These are phyloP conservation scores for Naematelia encephala DNA, from an alignment of 768 basidiomycete genomes.

Conservation along the genomic window DNA sequence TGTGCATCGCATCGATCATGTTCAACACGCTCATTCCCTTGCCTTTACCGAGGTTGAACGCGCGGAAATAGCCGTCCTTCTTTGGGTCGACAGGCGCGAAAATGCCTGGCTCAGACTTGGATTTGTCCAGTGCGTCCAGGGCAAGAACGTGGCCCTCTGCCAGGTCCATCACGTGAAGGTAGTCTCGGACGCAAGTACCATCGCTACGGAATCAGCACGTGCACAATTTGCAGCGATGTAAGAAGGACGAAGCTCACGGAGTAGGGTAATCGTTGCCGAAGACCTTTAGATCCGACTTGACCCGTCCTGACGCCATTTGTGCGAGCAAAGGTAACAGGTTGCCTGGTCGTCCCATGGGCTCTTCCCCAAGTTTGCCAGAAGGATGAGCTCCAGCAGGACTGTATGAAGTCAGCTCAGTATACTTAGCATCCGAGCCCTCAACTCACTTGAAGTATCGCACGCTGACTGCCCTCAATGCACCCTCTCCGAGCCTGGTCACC, in stretches of 20 bases:
- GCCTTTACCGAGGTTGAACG: slow-evolving; percentile 95
- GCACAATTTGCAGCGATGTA: slow-evolving; percentile 64
- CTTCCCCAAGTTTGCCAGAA: slow-evolving; percentile 90
- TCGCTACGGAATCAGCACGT: slow-evolving; percentile 60
- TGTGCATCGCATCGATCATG: slow-evolving; percentile 91
- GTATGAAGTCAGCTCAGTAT: background rate
- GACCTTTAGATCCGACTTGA: slow-evolving; percentile 66
- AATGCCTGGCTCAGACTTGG: slow-evolving; percentile 56
- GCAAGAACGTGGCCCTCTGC: slow-evolving; percentile 91
- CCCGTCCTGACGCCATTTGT: slow-evolving; percentile 88
- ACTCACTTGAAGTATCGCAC: slow-evolving; percentile 88
- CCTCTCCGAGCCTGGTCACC: slow-evolving; percentile 12
- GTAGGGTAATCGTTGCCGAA: slow-evolving; percentile 99
- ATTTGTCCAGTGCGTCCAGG: slow-evolving; percentile 67
- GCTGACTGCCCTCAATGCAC: slow-evolving; percentile 60
- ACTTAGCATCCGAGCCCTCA: background rate
- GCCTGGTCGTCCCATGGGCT: slow-evolving; percentile 90
- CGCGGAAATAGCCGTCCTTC: slow-evolving; percentile 65
- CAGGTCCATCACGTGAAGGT: slow-evolving; percentile 73
- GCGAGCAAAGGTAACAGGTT: slow-evolving; percentile 90
- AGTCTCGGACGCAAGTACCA: slow-evolving; percentile 94
- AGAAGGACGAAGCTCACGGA: slow-evolving; percentile 61
- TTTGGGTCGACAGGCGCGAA: slow-evolving; percentile 59
- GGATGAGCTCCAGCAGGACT: slow-evolving; percentile 98
- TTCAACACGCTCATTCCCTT: slow-evolving; percentile 86